Evolutionary conservation across 2,329 filamentous ascomycete species (phyloP).

Genomic region (Monosporascus sp.): DNA sequence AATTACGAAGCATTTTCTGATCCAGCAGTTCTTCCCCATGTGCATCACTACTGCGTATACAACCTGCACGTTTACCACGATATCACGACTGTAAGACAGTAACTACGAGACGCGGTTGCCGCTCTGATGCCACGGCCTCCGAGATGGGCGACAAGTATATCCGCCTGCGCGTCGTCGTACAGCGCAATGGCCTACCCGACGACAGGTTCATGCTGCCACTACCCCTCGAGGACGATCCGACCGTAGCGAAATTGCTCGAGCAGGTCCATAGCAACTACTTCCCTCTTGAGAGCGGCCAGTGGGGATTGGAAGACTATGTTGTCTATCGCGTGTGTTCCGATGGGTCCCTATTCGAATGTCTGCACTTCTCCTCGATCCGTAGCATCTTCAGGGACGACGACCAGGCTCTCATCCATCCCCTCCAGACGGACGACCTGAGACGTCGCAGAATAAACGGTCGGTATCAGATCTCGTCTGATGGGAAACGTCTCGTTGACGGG

Average conservation of each 20-base stretch:
- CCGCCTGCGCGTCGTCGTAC: constrained; percentile 69
- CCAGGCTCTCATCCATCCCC: constrained; percentile 73
- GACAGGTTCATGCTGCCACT: constrained; percentile 69
- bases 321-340: constrained; percentile 62
- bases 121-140: no score
- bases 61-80: no score
- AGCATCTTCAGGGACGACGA: constrained; percentile 77
- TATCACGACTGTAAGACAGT: no score
- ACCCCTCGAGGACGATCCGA: constrained; percentile 53
- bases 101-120: no score
- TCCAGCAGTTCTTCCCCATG: no score
- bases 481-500: constrained; percentile 79
- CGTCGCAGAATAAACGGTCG: constrained; percentile 70
- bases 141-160: constrained; percentile 41
- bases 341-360: constrained; percentile 70
- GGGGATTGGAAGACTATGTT: constrained; percentile 86
- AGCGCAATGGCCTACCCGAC: constrained; percentile 68
- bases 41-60: no score
- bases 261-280: constrained; percentile 69
- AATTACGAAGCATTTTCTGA: no score
- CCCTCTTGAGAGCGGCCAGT: constrained; percentile 74
- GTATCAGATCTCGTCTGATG: constrained; percentile 73
- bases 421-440: constrained; percentile 70
- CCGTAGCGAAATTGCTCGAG: constrained; percentile 70
- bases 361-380: constrained; percentile 74